Base-by-base conservation (phyloP, 2,329 filamentous ascomycete species). In the Paecilomyces sp. region DNA sequence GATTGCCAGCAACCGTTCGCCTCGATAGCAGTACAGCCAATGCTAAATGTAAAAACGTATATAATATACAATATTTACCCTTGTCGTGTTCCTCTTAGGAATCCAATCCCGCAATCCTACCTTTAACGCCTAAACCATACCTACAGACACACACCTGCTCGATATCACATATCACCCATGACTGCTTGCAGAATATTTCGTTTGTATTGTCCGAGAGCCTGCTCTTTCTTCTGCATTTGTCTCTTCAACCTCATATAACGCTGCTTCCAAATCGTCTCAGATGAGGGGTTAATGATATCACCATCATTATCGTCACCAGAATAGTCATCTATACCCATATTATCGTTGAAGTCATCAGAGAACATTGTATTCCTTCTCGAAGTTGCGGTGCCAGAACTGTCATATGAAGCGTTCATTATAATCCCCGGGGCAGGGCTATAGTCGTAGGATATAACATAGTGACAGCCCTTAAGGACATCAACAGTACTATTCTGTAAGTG, bases 131-230 rank as follows among this genome's bases (percentile, higher is more conserved):
- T 18, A 8, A 15, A 47, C 7, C 41, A 47, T 47, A 8, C n/a
- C 41, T 2, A 7, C 36, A 41, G 2, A 15, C 3, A 15, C 5
- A 12, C 13, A 6, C 11, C 13, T 41, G 13, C n/a, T 5, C 36
- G 36, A 47, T 47, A n/a, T 54, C 61, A 76, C 34, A 76, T 70
- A 58, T 76, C 73, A 47, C 72, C 70, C 75, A 77, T 77, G n/a
- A 77, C 75, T 15, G 73, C 75, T 62, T 77, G 74, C 15, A 77
- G 66, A 31, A 77, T 75, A 54, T 71, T 76, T 34, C 75, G 74
- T 59, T 76, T 77, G 57, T 77, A 77, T 51, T 75, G 67, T 1
- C 70, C 68, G 30, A 77, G 59, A 24, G 74, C 67, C 13, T 69
- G 67, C 12, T 77, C 75, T 52, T 72, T 74, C 59, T 71, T 76